Conservation (phyloP, 257 asterid genomes). For the Verbascum thapsus region DNA sequence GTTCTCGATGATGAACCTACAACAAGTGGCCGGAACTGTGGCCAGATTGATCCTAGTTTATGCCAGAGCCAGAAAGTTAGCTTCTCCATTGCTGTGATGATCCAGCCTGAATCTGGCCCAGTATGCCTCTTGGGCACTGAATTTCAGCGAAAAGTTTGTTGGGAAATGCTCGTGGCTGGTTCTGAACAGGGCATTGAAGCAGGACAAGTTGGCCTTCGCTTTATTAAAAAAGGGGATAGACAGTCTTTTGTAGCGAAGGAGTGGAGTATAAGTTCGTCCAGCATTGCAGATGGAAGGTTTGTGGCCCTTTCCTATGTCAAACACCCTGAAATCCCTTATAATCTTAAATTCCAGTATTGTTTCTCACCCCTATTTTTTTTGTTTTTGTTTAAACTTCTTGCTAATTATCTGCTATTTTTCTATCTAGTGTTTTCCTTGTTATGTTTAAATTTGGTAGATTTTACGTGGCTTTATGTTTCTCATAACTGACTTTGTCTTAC, state of each 20-base stretch:
- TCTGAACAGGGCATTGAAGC: conserved; percentile 99
- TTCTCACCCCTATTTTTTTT: not conserved
- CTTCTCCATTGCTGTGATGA: conserved; percentile 84
- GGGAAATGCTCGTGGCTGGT: conserved; percentile 99
- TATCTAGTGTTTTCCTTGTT: not conserved
- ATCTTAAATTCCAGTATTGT: not conserved
- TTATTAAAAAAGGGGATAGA: conserved; percentile 91
- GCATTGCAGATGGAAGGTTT: conserved; percentile 98
- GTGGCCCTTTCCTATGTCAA: conserved; percentile 21
- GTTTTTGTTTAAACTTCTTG: not conserved
- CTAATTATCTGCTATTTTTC: not conserved
- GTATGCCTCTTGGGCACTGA: conserved; percentile 95
- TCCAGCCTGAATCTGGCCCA: conserved; percentile 98
- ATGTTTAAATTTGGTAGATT: conserved; percentile 5
- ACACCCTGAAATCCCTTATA: conserved; percentile 16
- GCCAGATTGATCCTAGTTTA: conserved; percentile 77
- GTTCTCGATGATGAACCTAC: conserved; percentile 99
- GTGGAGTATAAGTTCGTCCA: conserved; percentile 90
- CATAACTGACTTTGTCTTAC: conserved; percentile 33
- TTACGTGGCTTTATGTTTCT: conserved; percentile 16
- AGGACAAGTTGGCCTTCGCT: conserved; percentile 95
- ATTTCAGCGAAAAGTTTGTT: conserved; percentile 78
- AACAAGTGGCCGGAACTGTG: conserved; percentile 90
- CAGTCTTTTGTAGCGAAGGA: conserved; percentile 87
- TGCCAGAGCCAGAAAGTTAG: conserved; percentile 82